Evolutionary conservation across 345 rosid genomes (phyloP), one percentile per base, ranked within the genome.

Genomic region (Cardiospermum halicacabum): DNA sequence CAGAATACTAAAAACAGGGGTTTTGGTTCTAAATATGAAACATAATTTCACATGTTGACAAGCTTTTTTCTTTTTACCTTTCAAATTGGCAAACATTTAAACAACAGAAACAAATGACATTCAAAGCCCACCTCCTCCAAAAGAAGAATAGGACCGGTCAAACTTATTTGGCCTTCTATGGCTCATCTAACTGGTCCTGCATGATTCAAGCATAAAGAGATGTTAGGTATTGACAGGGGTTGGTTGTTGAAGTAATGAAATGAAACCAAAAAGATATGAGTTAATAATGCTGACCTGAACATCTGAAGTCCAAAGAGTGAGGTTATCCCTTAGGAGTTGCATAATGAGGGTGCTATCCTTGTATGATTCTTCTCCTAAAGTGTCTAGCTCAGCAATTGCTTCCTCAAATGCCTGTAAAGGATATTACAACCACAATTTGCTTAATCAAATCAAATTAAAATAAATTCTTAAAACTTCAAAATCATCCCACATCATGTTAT

Each of bases 231-330:
- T 4, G 15, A 12, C n/a, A 13, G 62, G n/a, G n/a, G n/a, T n/a
- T n/a, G n/a, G 30, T 32, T 13, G 9, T 25, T 24, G 48, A 37
- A 3, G 27, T 0, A 11, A 19, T 5, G 42, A 55, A 26, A 32
- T 4, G 42, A 55, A 26, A 32, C 6, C 18, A 3, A 24, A 28
- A 31, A 45, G 18, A 5, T n/a, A 15, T 45, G 16, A 45, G 22
- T 22, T 45, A 45, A 22, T 45, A 16, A 3, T 48, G 76, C 70
- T 8, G 45, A 91, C 97, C 96, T 91, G 97, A 69, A 74, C 83
- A 75, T 92, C 98, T 34, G 98, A 92, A 75, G 98, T 92, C 98
- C 98, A 92, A 39, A 92, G 96, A 69, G 98, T 92, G 66, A 92
- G 88, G 80, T 92, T 92, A 67, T 92, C 98, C 81, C 98, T 78